Evolutionary conservation across 805 yeast species (phyloP), one percentile per base, ranked within the genome.

Genomic region (Cyberlindnera xishuangbannaensis): DNA sequence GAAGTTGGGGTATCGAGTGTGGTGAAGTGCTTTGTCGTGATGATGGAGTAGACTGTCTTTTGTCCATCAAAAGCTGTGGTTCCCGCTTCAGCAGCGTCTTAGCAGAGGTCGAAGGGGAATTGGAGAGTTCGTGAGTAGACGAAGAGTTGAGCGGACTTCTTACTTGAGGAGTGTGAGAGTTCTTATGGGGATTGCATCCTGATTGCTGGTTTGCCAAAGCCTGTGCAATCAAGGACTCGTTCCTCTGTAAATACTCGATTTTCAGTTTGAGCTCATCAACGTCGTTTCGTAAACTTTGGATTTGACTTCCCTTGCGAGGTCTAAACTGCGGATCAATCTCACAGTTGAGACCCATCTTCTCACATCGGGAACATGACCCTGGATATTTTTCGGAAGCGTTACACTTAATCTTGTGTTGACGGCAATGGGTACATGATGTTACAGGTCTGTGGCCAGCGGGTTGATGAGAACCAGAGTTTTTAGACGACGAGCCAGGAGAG

Each of bases 321-420:
- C 87, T 71, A 57, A 86, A 88, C 47, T 80, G 80, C 2, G 96
- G 96, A 58, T 88, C 95, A 16, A 88, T 83, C 47, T 83, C 90
- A 62, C 97, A 88, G 37, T 69, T 71, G 24, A 86, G 64, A 3
- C 76, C 79, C 83, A 83, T 81, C 51, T 82, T 69, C 33, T 76
- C 79, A 60, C 97, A 88, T 40, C 95, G 60, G 13, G 81, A 71
- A 56, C 97, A 88, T 0, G 95, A 83, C 6, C 66, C 64, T 0
- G 96, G 96, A 45, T 72, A 82, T 42, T 79, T 75, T 15, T 82
- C 88, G 3, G 85, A 73, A 1, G 97, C 97, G 53, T 88, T 85
- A 59, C 97, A 88, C 53, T 82, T 83, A 56, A 88, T 86, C 58
- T 88, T 88, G 56, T 87, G 96, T 54, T 88, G 96, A 32, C 97